These are phyloP conservation scores for Adansonia rubrostipa DNA, from an alignment of 441 rosid genomes.

Conservation along the genomic window DNA sequence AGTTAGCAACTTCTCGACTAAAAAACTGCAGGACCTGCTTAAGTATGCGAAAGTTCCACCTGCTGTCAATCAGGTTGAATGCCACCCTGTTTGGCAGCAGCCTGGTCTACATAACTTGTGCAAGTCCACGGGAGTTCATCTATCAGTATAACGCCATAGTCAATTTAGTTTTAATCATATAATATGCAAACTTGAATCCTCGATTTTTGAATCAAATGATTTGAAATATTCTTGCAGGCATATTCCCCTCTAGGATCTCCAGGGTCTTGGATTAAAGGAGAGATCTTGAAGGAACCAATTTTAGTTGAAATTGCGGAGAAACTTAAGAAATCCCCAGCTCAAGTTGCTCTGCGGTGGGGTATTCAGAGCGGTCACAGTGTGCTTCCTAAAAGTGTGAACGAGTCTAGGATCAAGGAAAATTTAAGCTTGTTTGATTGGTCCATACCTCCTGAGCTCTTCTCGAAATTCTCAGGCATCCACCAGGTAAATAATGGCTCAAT, in stretches of 20 bases:
- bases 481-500: constrained; percentile 40
- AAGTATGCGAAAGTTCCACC: constrained; percentile 49
- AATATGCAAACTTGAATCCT: neutral
- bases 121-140: constrained; percentile 57
- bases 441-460: constrained; percentile 48
- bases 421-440: constrained; percentile 54
- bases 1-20: constrained; percentile 55
- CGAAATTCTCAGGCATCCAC: constrained; percentile 43
- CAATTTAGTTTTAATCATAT: neutral
- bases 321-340: constrained; percentile 55
- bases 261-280: constrained; percentile 54
- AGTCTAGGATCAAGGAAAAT: constrained; percentile 51
- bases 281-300: constrained; percentile 49
- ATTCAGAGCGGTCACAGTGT: constrained; percentile 56
- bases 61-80: constrained; percentile 66
- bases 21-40: constrained; percentile 53
- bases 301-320: constrained; percentile 45
- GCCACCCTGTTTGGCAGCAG: constrained; percentile 68
- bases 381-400: constrained; percentile 58
- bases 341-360: constrained; percentile 61
- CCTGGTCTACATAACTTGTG: constrained; percentile 53
- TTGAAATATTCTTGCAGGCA: constrained; percentile 34
- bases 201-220: neutral
- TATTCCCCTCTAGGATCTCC: constrained; percentile 63
- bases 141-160: constrained; percentile 39